Evolutionary conservation across 2,329 filamentous ascomycete species (phyloP), one percentile per base, ranked within the genome.

Genomic region (Aurifilum marmelostoma): DNA sequence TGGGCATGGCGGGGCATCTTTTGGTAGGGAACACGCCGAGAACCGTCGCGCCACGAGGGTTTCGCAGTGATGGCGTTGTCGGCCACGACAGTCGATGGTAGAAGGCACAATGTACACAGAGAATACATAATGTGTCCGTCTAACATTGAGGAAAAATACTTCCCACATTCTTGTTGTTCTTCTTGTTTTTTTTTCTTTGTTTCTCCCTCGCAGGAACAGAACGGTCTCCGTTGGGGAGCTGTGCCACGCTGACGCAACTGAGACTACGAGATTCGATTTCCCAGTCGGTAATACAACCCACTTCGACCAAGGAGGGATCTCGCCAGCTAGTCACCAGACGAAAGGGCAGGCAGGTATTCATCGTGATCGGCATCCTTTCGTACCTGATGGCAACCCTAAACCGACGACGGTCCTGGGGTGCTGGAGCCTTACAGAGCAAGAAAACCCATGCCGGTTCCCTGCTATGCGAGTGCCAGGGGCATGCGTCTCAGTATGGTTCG

Each of bases 181-280:
- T 39, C 16, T 21, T 63, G 21, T 3, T 14, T 16, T 27, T 54
- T 16, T 2, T 14, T 34, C 8, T 8, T 34, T 34, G 4, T 34
- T 8, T 34, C 34, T 34, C 8, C 34, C 21, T 41, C 52, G 12
- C 5, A 7, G 7, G 3, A 29, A 32, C 27, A 12, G 50, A 27
- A 12, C 12, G 52, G 27, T 7, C 14, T 12, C 52, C 14, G 24
- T 29, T 32, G 52, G 12, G 34, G 47, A n/a, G 43, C 43, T 43
- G 24, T 63, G 29, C 62, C 18, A 65, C 16, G 21, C 37, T 59
- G 43, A 65, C n/a, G 18, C 16, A 52, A 52, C n/a, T 47, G 27
- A 29, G 67, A 71, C 63, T 41, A 65, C 59, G 41, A 72, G 62
- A 27, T 65, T n/a, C 8, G 4, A 8, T 34, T 34, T 34, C 34